A percentile compares a stretch with the other conserved stretches of the same genome.
Evolutionary conservation across 163 green algal species (phyloP).

Genomic region (Scenedesmus sp.): DNA sequence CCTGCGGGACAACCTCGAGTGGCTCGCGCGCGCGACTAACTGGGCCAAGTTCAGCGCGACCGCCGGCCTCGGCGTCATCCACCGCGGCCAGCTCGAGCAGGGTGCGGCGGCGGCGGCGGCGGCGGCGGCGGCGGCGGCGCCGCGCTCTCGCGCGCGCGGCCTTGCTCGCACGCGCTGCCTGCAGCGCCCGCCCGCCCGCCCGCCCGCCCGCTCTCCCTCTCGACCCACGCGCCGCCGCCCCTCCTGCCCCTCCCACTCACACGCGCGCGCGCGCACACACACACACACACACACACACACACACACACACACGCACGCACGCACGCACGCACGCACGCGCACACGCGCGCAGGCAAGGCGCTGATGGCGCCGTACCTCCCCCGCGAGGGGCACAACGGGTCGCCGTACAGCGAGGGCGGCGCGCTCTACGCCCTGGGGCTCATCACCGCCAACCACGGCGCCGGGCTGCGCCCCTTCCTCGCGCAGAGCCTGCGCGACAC

Average conservation of each 20-base stretch:
- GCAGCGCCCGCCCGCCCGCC: too few relatives aligned
- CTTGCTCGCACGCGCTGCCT: too few relatives aligned
- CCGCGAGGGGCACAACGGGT: constrained; percentile 69
- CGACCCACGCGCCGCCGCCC: neutral
- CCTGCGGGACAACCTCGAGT: constrained; percentile 97
- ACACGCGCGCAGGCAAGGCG: constrained; percentile 50
- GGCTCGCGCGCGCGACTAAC: constrained; percentile 97
- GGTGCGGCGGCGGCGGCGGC: constrained; percentile 28
- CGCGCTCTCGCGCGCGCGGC: too few relatives aligned
- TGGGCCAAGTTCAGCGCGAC: constrained; percentile 99
- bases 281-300: too few relatives aligned
- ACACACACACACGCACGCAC: neutral
- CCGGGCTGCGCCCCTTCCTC: constrained; percentile 79
- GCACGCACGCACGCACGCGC: too few relatives aligned
- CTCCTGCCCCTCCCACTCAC: neutral
- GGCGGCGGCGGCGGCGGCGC: too few relatives aligned
- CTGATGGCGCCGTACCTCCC: constrained; percentile 98
- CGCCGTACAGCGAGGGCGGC: constrained; percentile 70
- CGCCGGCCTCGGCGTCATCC: constrained; percentile 97
- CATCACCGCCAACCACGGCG: constrained; percentile 95
- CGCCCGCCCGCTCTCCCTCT: too few relatives aligned
- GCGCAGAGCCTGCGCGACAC: constrained; percentile 79
- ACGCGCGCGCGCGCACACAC: too few relatives aligned
- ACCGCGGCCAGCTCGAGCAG: constrained; percentile 91
- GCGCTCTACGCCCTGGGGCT: constrained; percentile 95